These are phyloP conservation scores for Zygoascus hellenicus DNA, from an alignment of 1,139 yeast genomes.

Conservation along the genomic window DNA sequence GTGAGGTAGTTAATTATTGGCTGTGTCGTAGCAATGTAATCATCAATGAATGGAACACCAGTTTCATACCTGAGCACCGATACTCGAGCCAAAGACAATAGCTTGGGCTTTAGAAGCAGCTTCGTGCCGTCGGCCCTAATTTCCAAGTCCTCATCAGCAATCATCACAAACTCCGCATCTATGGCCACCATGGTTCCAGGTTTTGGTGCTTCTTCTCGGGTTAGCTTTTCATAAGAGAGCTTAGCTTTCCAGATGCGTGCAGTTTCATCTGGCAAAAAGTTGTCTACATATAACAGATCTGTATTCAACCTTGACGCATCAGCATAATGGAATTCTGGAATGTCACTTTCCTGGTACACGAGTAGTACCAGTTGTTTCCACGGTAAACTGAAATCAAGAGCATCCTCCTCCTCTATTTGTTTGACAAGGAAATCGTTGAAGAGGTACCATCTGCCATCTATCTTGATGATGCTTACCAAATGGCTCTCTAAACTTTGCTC, in stretches of 20 bases:
- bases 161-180: conserved; percentile 92
- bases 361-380: conserved; percentile 85
- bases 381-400: conserved; percentile 56
- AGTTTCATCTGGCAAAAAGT: conserved; percentile 41
- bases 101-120: conserved; percentile 66
- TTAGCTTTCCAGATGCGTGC: conserved; percentile 48
- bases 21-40: conserved; percentile 71
- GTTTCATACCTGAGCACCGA: conserved; percentile 76
- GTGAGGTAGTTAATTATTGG: conserved; percentile 79
- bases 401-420: conserved; percentile 63
- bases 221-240: conserved; percentile 56
- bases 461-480: conserved; percentile 39
- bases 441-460: conserved; percentile 59
- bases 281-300: conserved; percentile 62
- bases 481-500: conserved; percentile 31
- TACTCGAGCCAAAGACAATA: conserved; percentile 77
- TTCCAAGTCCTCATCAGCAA: conserved; percentile 76
- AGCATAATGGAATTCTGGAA: conserved; percentile 28
- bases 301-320: conserved; percentile 37
- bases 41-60: conserved; percentile 87
- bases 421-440: conserved; percentile 92
- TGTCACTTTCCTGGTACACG: conserved; percentile 46
- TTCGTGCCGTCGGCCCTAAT: conserved; percentile 65
- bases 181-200: conserved; percentile 81
- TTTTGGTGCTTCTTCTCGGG: conserved; percentile 61